phyloP scores from a whole-genome alignment of 208 protist genomes.

The Trypanosoma melophagium region DNA sequence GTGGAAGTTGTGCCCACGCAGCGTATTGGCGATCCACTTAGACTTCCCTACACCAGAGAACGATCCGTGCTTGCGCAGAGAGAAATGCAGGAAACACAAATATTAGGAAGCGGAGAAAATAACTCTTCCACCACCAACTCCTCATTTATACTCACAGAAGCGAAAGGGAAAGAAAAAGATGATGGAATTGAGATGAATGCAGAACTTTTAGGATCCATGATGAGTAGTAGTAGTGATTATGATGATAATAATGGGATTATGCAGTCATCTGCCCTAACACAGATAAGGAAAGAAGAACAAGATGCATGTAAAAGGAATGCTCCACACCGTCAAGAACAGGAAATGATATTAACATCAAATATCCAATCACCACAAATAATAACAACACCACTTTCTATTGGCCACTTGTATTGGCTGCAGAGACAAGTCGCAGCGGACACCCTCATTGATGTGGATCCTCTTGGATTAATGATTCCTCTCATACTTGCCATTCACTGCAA shows the following conservation, averaged over 20 bases:
- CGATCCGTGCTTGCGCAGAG: conserved; percentile 25
- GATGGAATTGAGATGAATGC: neutral
- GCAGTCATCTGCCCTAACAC: neutral
- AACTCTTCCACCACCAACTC: too few relatives aligned
- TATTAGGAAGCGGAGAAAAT: too few relatives aligned
- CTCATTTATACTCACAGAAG: neutral
- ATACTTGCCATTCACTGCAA: neutral
- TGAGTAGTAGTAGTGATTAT: neutral
- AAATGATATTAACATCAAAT: neutral
- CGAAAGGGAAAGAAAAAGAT: neutral
- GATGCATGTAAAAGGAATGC: neutral
- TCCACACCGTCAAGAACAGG: neutral
- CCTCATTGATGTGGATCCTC: conserved; percentile 51
- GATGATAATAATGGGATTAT: neutral
- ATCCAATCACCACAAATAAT: neutral
- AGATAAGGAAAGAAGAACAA: neutral
- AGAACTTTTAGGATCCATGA: conserved; percentile 14
- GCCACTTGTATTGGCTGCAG: conserved; percentile 80
- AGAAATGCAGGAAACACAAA: conserved; percentile 2
- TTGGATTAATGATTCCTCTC: conserved; percentile 39
- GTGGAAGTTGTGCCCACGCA: conserved; percentile 45
- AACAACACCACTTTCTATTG: conserved; percentile 43
- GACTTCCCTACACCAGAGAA: conserved; percentile 39
- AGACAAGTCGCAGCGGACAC: conserved; percentile 61
- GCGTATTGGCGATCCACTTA: conserved; percentile 33